Base-by-base conservation (phyloP, 192 early-diverging fungal species). In the Dissophora ornata region DNA sequence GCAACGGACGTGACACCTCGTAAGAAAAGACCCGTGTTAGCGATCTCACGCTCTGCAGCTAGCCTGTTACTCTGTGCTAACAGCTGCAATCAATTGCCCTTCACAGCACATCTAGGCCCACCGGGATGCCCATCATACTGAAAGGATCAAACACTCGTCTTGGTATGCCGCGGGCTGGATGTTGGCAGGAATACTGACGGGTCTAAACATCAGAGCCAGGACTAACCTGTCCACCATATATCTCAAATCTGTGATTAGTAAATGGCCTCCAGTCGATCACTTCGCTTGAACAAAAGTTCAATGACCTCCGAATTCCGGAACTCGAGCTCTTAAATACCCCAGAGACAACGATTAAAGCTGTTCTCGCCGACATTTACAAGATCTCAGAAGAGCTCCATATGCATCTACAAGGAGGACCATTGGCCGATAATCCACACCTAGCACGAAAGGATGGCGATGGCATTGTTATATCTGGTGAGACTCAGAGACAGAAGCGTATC, bases 301-400 rank as follows among this genome's bases (percentile, higher is more conserved):
- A 84, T 58, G 67, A 80, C 12, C 67, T 86, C 18, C 66, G 73
- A n/a, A 88, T 88, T 26, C 82, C 82, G 36, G 87, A 88, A 58
- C 50, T 88, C 19, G 87, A 88, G 19, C 62, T 88, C 28, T 81
- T 86, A 22, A 79, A 62, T 56, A 84, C 80, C 45, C 82, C 84
- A 13, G 87, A 88, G 36, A 83, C 84, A 45, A 71, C 83, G 9
- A 84, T 86, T 58, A 79, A 73, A 32, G 79, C 83, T 28, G 81
- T 74, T 3, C 64, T 88, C 4, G 73, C 77, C 18, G 81, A 81
- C 55, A 63, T 88, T 41, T 83, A 86, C 54, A 85, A 84, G 60
- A 75, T 88, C 22, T 82, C 81, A 52, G 87, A 86, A 26, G 87
- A 88, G 62, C 65, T 88, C 9, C 83, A 80, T 52, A 88, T 88